A percentile compares a stretch with the other conserved stretches of the same genome.
Evolutionary conservation across 2,329 filamentous ascomycete species (phyloP).

Genomic region (Aureobasidium leucospermi): DNA sequence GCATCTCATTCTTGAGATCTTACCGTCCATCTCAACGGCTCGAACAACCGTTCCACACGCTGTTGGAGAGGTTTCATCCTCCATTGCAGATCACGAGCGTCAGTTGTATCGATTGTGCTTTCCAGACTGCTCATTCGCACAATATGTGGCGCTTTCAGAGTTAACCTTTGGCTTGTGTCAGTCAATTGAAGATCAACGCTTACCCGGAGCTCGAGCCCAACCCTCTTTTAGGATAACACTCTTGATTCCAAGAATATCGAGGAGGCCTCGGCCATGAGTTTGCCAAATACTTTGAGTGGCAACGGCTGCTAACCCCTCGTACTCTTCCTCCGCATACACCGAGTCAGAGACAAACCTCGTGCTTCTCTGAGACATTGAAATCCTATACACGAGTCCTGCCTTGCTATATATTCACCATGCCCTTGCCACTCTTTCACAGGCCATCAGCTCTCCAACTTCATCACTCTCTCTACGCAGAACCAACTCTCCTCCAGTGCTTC

Average conservation of each 20-base stretch:
- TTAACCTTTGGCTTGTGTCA: slow-evolving; percentile 5
- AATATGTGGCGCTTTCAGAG: background rate
- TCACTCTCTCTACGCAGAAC: slow-evolving; percentile 9
- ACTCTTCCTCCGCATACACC: background rate
- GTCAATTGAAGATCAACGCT: background rate
- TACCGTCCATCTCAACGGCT: background rate
- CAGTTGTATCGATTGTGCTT: background rate
- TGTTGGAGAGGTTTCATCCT: background rate
- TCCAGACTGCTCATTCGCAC: background rate
- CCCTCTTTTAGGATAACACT: background rate
- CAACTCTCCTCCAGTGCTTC: slow-evolving; percentile 8
- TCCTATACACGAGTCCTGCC: background rate
- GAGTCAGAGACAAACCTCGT: background rate
- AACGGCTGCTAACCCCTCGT: background rate
- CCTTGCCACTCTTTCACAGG: background rate
- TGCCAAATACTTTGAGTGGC: background rate
- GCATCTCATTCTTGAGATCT: no score
- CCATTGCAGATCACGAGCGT: background rate
- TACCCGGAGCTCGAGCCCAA: background rate
- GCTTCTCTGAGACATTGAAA: background rate
- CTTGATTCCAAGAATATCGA: background rate
- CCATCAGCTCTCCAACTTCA: slow-evolving; percentile 10
- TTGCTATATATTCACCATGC: background rate
- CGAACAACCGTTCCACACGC: background rate
- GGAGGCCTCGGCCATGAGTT: background rate